Conservation (phyloP, 2,329 filamentous ascomycete species). For the Verticillium isaacii region DNA sequence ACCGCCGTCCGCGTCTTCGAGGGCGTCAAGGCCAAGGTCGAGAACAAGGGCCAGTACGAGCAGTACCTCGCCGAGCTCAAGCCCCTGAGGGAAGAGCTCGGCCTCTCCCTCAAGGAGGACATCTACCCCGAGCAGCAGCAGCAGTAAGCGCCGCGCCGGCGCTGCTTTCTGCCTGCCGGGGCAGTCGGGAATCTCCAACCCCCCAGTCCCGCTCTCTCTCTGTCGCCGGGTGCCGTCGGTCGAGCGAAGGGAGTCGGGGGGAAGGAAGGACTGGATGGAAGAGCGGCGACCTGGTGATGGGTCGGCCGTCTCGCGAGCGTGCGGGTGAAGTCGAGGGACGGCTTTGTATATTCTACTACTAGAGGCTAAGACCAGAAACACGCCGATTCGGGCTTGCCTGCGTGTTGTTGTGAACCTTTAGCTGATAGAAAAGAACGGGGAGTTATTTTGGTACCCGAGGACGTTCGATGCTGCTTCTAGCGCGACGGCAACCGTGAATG, state of each 20-base stretch:
- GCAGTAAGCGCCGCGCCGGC: constrained; percentile 14
- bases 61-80: constrained; percentile 94
- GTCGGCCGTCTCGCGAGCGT: neutral
- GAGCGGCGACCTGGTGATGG: neutral
- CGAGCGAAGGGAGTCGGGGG: too few species aligned
- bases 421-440: constrained; percentile 10
- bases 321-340: neutral
- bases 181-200: neutral
- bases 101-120: constrained; percentile 85
- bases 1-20: constrained; percentile 98
- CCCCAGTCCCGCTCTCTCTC: neutral
- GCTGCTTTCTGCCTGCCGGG: neutral
- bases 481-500: neutral
- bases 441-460: neutral
- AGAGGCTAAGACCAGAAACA: constrained; percentile 7
- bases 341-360: constrained; percentile 32
- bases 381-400: constrained; percentile 6
- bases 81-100: constrained; percentile 87
- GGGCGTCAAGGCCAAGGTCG: constrained; percentile 98
- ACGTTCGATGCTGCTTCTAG: neutral
- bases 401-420: constrained; percentile 1
- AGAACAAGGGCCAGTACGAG: constrained; percentile 96
- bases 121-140: constrained; percentile 70
- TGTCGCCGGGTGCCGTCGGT: too few species aligned
- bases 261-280: neutral